phyloP scores from a whole-genome alignment of 192 early-diverging fungal genomes.

The Coemansia sp. region DNA sequence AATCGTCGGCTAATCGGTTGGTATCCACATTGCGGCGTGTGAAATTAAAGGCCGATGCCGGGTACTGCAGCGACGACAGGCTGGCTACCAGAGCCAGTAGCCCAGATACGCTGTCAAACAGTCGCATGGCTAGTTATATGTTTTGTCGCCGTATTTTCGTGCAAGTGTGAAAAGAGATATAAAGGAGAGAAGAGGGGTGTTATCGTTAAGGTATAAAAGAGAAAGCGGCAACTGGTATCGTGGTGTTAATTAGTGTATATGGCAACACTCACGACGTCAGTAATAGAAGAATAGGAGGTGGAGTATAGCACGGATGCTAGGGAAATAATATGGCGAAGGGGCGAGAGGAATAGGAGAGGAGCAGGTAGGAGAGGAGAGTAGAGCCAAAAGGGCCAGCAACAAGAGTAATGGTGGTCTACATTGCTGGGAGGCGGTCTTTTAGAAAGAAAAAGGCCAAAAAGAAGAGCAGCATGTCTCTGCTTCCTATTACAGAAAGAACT shows the following conservation, averaged over 20 bases:
- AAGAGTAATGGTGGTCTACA: background rate
- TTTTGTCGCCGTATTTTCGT: background rate
- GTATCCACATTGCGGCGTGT: constrained; percentile 26
- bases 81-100: constrained; percentile 3
- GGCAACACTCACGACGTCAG: background rate
- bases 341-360: background rate
- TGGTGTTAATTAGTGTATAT: constrained; percentile 1
- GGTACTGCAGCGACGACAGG: background rate
- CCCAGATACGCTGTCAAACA: background rate
- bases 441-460: constrained; percentile 1
- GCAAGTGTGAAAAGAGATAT: background rate
- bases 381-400: background rate
- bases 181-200: background rate
- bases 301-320: background rate
- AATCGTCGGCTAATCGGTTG: constrained; percentile 15
- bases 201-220: background rate
- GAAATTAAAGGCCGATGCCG: constrained; percentile 17
- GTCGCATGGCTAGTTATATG: constrained; percentile 1
- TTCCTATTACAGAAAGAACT: background rate
- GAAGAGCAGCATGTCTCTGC: background rate
- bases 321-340: background rate
- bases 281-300: background rate
- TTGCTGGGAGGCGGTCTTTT: background rate
- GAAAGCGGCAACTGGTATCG: background rate
- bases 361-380: background rate